A percentile compares a stretch with the other conserved stretches of the same genome.
phyloP scores from a whole-genome alignment of 2,329 filamentous ascomycete species.

The Beauveria scarabaeidicola region DNA sequence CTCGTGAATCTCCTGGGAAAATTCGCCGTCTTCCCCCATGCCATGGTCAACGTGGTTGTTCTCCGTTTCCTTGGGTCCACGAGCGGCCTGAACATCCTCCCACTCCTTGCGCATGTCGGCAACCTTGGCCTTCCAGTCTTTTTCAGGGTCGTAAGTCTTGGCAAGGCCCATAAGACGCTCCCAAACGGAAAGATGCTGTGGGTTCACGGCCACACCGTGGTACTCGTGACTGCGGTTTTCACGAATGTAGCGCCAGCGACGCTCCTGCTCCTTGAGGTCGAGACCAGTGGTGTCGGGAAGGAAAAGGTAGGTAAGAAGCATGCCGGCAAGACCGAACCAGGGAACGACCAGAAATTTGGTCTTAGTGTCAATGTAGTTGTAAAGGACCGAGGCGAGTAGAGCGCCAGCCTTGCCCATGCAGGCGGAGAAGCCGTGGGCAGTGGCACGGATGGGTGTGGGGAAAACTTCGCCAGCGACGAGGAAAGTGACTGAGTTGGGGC shows the following conservation, averaged over 20 bases:
- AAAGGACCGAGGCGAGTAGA: constrained; percentile 76
- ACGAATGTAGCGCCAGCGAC: constrained; percentile 82
- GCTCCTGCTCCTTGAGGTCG: constrained; percentile 94
- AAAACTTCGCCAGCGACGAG: constrained; percentile 94
- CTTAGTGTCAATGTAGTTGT: constrained; percentile 85
- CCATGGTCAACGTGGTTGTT: constrained; percentile 23
- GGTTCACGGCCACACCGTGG: constrained; percentile 88
- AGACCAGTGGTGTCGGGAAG: constrained; percentile 95
- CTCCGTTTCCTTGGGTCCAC: constrained; percentile 40
- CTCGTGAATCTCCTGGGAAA: constrained; percentile 44
- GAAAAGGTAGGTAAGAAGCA: constrained; percentile 74
- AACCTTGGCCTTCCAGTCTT: constrained; percentile 78
- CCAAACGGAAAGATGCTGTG: constrained; percentile 79
- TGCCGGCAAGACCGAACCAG: constrained; percentile 87
- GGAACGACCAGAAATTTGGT: constrained; percentile 88
- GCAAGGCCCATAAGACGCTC: constrained; percentile 71
- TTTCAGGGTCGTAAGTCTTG: constrained; percentile 74
- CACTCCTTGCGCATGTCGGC: constrained; percentile 66
- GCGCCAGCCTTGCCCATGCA: constrained; percentile 84
- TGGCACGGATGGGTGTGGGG: constrained; percentile 85
- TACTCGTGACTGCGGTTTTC: constrained; percentile 71
- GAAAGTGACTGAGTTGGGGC: constrained; percentile 94
- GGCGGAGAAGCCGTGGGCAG: constrained; percentile 90
- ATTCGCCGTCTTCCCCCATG: constrained; percentile 39
- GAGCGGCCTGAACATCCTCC: constrained; percentile 41